Evolutionary conservation across 495 filamentous ascomycete species (phyloP).

Genomic region (Parathielavia appendiculata): DNA sequence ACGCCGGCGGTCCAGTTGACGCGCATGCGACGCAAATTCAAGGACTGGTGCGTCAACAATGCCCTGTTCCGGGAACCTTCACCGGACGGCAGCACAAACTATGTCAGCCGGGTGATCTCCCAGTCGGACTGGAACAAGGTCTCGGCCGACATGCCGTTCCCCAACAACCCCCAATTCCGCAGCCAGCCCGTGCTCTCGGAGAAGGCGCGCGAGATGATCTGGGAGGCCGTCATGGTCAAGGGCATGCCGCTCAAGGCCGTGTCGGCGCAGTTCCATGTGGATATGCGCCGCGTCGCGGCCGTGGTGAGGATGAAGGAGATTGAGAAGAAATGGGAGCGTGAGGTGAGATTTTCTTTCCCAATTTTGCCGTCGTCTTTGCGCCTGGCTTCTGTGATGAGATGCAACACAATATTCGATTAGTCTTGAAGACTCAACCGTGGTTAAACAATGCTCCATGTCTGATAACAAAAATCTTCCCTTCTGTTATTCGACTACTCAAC

Average conservation of each 20-base stretch:
- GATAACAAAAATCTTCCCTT: constrained; percentile 11
- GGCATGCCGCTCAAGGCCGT: constrained; percentile 70
- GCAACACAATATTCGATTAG: constrained; percentile 93
- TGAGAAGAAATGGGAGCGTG: constrained; percentile 67
- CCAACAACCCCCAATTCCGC: constrained; percentile 64
- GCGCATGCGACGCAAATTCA: constrained; percentile 20
- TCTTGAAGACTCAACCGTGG: constrained; percentile 93
- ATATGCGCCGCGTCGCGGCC: constrained; percentile 82
- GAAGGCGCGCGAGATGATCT: constrained; percentile 69
- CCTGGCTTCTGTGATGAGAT: constrained; percentile 49
- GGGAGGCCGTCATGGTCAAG: constrained; percentile 54
- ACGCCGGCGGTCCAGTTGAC: constrained; percentile 20
- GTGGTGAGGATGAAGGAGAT: constrained; percentile 83
- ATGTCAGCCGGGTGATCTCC: constrained; percentile 5
- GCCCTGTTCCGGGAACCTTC: constrained; percentile 8
- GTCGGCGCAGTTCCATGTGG: constrained; percentile 70
- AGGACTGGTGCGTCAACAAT: constrained; percentile 13
- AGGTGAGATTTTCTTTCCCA: constrained; percentile 50
- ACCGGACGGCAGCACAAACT: constrained; percentile 10
- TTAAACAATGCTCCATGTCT: constrained; percentile 48
- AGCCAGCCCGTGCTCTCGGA: constrained; percentile 74
- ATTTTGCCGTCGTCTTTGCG: neutral
- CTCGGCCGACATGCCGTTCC: constrained; percentile 54
- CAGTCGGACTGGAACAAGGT: neutral
- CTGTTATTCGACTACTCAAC: neutral